Evolutionary conservation across 495 filamentous ascomycete species (phyloP), one percentile per base, ranked within the genome.

Genomic region (Trichodelitschia bisporula): DNA sequence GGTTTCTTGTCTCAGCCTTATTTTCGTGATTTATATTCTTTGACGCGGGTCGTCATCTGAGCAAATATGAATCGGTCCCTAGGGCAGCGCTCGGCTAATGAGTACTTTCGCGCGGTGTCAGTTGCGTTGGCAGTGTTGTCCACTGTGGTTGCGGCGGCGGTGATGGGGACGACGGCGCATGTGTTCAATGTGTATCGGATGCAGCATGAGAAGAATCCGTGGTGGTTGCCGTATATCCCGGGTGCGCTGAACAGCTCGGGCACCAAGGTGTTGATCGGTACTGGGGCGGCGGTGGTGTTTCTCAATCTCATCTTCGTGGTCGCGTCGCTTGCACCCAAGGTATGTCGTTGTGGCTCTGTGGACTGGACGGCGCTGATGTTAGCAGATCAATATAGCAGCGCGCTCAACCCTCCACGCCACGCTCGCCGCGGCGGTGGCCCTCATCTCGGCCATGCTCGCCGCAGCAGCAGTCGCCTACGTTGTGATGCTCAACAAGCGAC

Each of bases 221-320:
- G 50, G 50, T 49, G 48, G 35, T 32, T 53, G 8, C 48, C 48
- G 5, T 30, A 51, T 11, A 51, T 48, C 48, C 48, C 50, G 1
- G 35, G 44, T 23, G 48, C 51, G 34, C 51, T 53, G 32, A 42
- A 51, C 24, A 35, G 34, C 3, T 15, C 33, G 3, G 46, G 47
- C 17, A 44, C 48, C 9, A 40, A 47, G 26, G 32, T 37, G 9
- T 28, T 51, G n/a, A 37, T 51, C 25, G 50, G 46, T 1, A 33
- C 44, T 10, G 30, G 43, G 2, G 37, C 36, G 1, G 35, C 41
- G 0, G 33, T 44, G 9, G 10, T 50, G 5, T 24, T 45, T 10
- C 36, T 50, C 9, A 46, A 39, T 13, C 28, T 28, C 16, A 20
- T 45, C 9, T 38, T 42, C 28, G 30, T 42, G 3, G 30, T 38